Evolutionary conservation across 2,329 filamentous ascomycete genomes (phyloP).

Genomic region (Aspergillus chevalieri): DNA sequence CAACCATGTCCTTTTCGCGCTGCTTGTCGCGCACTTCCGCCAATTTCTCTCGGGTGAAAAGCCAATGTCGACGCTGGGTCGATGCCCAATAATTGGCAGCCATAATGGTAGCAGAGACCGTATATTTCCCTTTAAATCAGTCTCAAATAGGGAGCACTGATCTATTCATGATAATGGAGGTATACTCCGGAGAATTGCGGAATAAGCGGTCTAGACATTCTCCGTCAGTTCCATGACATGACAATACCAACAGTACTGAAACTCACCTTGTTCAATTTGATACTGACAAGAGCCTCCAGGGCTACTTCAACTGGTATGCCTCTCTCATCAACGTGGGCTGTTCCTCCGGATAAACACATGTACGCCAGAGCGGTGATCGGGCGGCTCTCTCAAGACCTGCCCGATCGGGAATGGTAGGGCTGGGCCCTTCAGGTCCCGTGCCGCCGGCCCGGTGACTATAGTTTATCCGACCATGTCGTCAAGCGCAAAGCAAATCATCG

Average conservation of each 20-base stretch:
- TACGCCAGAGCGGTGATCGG: no score
- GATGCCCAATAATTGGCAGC: constrained; percentile 96
- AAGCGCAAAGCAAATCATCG: constrained; percentile 28
- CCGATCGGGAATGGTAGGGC: constrained; percentile 28
- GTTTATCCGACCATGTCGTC: constrained; percentile 24
- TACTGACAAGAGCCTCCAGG: no score
- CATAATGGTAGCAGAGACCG: constrained; percentile 48
- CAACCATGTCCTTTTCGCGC: constrained; percentile 66
- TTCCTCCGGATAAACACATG: no score
- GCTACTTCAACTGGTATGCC: no score
- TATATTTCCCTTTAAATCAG: no score
- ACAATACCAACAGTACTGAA: no score
- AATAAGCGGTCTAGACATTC: not conserved
- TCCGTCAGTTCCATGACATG: not conserved
- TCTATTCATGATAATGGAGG: no score
- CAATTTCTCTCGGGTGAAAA: constrained; percentile 77
- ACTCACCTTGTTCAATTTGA: no score
- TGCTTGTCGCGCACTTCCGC: constrained; percentile 68
- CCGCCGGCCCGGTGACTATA: constrained; percentile 14
- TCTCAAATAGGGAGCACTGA: no score
- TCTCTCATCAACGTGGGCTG: no score
- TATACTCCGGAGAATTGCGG: no score
- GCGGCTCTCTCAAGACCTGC: constrained; percentile 2
- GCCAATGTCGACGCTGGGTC: constrained; percentile 84
- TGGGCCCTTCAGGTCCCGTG: constrained; percentile 24